Conservation (phyloP, 257 asterid genomes). For the Penstemon newberryi region DNA sequence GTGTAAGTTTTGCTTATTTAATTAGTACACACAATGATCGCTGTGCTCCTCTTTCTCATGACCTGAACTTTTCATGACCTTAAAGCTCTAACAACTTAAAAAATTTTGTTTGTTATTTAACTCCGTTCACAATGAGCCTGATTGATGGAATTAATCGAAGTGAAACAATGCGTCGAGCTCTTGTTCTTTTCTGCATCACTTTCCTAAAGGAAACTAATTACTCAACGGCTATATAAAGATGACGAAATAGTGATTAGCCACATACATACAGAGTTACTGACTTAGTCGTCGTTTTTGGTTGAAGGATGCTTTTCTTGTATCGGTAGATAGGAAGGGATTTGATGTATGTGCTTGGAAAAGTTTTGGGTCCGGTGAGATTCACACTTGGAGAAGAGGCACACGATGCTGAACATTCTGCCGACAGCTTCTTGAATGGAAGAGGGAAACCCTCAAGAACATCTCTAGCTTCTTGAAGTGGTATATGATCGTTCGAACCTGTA, state of each 20-base stretch:
- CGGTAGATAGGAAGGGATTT: conserved; percentile 74
- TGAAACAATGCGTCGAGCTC: conserved; percentile 83
- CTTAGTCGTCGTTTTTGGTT: conserved; percentile 18
- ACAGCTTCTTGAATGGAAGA: conserved; percentile 83
- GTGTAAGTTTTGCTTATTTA: conserved; percentile 50
- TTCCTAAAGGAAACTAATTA: conserved; percentile 51
- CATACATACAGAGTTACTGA: conserved; percentile 26
- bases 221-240: conserved; percentile 13
- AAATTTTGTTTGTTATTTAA: conserved; percentile 37
- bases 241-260: background rate
- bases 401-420: conserved; percentile 57
- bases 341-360: conserved; percentile 64
- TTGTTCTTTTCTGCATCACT: conserved; percentile 77
- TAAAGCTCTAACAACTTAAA: conserved; percentile 19
- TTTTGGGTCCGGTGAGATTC: conserved; percentile 59
- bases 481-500: conserved; percentile 29
- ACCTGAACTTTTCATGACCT: conserved; percentile 3
- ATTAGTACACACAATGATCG: background rate
- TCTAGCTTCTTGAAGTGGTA: conserved; percentile 51
- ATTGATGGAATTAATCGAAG: conserved; percentile 83
- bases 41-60: conserved; percentile 16
- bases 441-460: conserved; percentile 61
- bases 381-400: conserved; percentile 53
- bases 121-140: conserved; percentile 62
- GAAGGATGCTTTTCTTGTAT: conserved; percentile 83